Conservation (phyloP, 169 alveolate genomes). For the Babesia gibsoni region DNA sequence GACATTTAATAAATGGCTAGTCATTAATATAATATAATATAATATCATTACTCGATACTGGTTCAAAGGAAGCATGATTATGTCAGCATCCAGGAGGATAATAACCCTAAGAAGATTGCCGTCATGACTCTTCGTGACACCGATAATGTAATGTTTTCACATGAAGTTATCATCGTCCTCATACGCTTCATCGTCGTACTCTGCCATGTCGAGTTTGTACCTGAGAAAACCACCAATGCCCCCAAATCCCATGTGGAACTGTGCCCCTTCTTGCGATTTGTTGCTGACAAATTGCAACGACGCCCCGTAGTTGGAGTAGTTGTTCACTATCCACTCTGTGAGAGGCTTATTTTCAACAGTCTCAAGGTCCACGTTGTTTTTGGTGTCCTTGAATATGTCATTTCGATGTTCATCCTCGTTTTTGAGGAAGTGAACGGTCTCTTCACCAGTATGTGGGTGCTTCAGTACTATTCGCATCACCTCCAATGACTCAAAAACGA, state of each 20-base stretch:
- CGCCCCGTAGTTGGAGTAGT: constrained; percentile 93
- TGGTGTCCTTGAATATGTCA: constrained; percentile 67
- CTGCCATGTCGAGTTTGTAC: constrained; percentile 88
- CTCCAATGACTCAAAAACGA: constrained; percentile 93
- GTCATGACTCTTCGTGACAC: no score
- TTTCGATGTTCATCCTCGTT: constrained; percentile 62
- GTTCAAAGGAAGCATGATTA: no score
- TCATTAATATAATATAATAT: no score
- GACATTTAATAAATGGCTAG: no score
- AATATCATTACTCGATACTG: no score
- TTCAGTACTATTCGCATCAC: constrained; percentile 77
- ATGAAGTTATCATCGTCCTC: constrained; percentile 67
- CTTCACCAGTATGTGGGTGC: constrained; percentile 81
- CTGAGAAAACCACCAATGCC: constrained; percentile 99
- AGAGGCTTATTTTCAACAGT: constrained; percentile 87
- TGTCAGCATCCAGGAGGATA: no score
- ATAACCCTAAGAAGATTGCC: no score
- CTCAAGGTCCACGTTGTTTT: constrained; percentile 87
- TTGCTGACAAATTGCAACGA: constrained; percentile 93
- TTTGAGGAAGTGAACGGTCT: constrained; percentile 57
- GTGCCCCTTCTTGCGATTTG: constrained; percentile 97
- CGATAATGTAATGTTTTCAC: constrained; percentile 4
- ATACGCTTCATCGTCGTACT: constrained; percentile 62
- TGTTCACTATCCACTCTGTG: constrained; percentile 96
- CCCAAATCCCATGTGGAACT: constrained; percentile 97